phyloP scores from a whole-genome alignment of 2,329 filamentous ascomycete genomes.

The Shiraia sp. region DNA sequence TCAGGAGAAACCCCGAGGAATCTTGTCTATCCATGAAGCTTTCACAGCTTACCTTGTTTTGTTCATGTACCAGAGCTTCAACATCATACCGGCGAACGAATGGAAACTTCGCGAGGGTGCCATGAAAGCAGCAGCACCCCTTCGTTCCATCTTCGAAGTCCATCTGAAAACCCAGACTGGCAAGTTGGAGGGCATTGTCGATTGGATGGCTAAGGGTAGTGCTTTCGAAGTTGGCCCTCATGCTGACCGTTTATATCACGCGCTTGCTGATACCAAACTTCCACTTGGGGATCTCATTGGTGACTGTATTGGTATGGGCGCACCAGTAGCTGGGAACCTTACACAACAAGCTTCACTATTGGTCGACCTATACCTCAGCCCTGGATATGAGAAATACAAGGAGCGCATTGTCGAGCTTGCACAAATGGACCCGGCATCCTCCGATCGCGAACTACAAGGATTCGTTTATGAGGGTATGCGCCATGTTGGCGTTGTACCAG shows the following conservation, averaged over 20 bases:
- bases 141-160: conserved; percentile 68
- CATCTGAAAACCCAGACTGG: conserved; percentile 65
- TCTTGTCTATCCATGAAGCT: conserved; percentile 52
- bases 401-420: conserved; percentile 56
- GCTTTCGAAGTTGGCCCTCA: conserved; percentile 58
- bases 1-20: conserved; percentile 60
- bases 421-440: conserved; percentile 47
- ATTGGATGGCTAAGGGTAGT: conserved; percentile 51
- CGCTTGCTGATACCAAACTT: conserved; percentile 51
- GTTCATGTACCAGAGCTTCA: conserved; percentile 63
- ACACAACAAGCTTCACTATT: conserved; percentile 59
- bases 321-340: conserved; percentile 56
- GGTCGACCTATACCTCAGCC: conserved; percentile 57
- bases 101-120: conserved; percentile 55
- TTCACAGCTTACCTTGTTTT: conserved; percentile 64
- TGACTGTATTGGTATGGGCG: conserved; percentile 55
- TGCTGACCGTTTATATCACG: conserved; percentile 58
- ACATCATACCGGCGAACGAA: conserved; percentile 54
- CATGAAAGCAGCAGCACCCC: conserved; percentile 61
- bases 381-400: conserved; percentile 56
- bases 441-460: conserved; percentile 63
- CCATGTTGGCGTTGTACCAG: conserved; percentile 56
- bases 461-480: conserved; percentile 62
- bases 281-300: conserved; percentile 54
- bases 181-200: conserved; percentile 58